Conservation (phyloP, 148 eudicot species). For the Vaccinium darrowii region DNA sequence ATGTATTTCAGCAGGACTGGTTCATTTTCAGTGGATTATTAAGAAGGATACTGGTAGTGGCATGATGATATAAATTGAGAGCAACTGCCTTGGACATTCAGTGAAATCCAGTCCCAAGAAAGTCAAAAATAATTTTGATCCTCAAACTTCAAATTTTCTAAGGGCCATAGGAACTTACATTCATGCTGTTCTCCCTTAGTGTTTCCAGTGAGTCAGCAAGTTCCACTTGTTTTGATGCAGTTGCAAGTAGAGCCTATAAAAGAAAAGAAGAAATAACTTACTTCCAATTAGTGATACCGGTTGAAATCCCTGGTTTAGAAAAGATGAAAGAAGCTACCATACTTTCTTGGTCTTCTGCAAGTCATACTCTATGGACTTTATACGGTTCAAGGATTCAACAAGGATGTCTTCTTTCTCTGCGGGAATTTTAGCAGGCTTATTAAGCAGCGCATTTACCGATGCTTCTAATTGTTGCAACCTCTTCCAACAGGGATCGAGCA, state of each 20-base stretch:
- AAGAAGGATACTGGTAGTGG: neutral
- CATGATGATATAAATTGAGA: neutral
- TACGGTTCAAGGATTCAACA: constrained; percentile 70
- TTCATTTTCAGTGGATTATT: no score
- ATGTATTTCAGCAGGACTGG: no score
- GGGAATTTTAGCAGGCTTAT: constrained; percentile 77
- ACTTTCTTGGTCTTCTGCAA: constrained; percentile 90
- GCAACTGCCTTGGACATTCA: neutral
- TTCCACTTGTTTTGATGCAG: constrained; percentile 89
- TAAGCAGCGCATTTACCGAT: constrained; percentile 60
- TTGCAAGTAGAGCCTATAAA: constrained; percentile 68
- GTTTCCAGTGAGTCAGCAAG: constrained; percentile 82
- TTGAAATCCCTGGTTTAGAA: neutral
- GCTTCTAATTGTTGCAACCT: constrained; percentile 74
- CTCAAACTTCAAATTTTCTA: neutral
- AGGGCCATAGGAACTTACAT: constrained; percentile 44
- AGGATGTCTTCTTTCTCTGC: constrained; percentile 82
- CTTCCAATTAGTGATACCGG: neutral
- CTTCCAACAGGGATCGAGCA: constrained; percentile 71
- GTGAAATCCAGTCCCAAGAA: neutral
- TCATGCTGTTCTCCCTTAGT: constrained; percentile 54
- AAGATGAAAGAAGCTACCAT: constrained; percentile 22
- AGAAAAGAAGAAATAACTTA: neutral
- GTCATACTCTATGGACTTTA: constrained; percentile 84
- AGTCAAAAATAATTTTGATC: neutral